Base-by-base conservation (phyloP, 495 filamentous ascomycete species). In the Podospora anserina region DNA sequence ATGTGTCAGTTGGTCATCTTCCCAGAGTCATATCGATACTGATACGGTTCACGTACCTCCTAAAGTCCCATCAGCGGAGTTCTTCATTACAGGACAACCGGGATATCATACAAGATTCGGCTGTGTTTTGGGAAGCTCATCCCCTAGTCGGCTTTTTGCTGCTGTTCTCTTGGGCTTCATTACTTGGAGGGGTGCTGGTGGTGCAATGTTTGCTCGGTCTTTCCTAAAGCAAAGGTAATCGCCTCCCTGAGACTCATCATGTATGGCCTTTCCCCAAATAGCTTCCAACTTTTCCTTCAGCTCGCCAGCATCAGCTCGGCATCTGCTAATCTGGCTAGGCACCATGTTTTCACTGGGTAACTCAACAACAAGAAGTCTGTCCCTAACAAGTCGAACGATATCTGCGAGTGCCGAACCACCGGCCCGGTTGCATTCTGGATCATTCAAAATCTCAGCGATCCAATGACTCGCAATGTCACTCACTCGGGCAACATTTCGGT, bases 251-350 rank as follows among this genome's bases (percentile, higher is more conserved):
- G 13, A 2, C 26, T 61, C 59, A 28, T 61, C 59, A 61, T 61
- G 6, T 32, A 5, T 28, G 18, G 59, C 59, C 5, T 27, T 23
- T 18, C 32, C 5, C 59, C 59, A 61, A 15, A 61, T 61, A 32
- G 20, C 59, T 15, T 61, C 59, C 27, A 61, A 26, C 26, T 20
- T 23, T 1, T 61, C 23, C 32, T 28, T 61, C 23, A 61, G 18
- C 23, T 61, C 59, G 20, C 59, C 59, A 4, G 59, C 59, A 30
- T 61, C 59, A 4, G 59, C 59, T 61, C 59, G 59, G 16, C 59
- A 61, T 28, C 59, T 61, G 23, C 27, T 30, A 1, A 61, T 27
- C 20, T 61, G n/a, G 1, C 11, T 30, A 9, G 30, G 5, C 5
- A 5, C 5, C 59, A 61, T 61, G 59, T 30, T 30, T 20, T 61